Percentiles rank a stretch among this genome's conserved stretches.
Conservation (phyloP, 2,329 filamentous ascomycete species). For the Aspergillus sp. region DNA sequence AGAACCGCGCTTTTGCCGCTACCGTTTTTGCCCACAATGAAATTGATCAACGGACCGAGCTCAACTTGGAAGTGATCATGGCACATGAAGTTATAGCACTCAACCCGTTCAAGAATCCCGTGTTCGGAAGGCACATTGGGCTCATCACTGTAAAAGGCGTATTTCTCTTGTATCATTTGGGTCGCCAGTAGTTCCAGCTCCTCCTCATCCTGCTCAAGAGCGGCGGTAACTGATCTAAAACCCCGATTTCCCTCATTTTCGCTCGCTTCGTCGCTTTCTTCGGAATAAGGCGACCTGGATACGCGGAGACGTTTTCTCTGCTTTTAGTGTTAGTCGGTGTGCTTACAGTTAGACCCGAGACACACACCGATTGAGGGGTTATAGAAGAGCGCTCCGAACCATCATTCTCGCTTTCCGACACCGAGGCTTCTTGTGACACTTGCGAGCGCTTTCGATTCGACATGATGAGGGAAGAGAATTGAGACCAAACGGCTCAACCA, state of each 20-base stretch:
- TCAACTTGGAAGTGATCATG: constrained; percentile 79
- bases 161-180: constrained; percentile 62
- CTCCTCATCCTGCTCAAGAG: constrained; percentile 39
- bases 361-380: constrained; percentile 38
- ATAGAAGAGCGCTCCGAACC: constrained; percentile 32
- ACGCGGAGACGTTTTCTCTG: constrained; percentile 50
- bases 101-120: constrained; percentile 85
- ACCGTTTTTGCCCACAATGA: constrained; percentile 96
- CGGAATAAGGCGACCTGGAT: constrained; percentile 32
- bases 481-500: constrained; percentile 1
- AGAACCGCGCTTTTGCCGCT: constrained; percentile 96
- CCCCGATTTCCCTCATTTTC: constrained; percentile 25
- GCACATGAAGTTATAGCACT: constrained; percentile 95
- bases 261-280: constrained; percentile 20
- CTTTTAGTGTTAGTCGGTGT: constrained; percentile 20
- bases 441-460: constrained; percentile 48
- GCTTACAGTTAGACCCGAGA: neutral
- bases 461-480: constrained; percentile 36
- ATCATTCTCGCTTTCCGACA: constrained; percentile 33
- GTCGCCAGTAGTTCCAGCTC: constrained; percentile 64
- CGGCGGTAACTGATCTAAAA: constrained; percentile 25
- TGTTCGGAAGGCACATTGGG: constrained; percentile 79
- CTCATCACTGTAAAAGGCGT: constrained; percentile 53
- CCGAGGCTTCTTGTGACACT: constrained; percentile 34
- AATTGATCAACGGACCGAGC: constrained; percentile 94